Percentiles rank a stretch among this genome's conserved stretches.
Conservation (phyloP, 331 rosid genomes). For the Phaseolus coccineus region DNA sequence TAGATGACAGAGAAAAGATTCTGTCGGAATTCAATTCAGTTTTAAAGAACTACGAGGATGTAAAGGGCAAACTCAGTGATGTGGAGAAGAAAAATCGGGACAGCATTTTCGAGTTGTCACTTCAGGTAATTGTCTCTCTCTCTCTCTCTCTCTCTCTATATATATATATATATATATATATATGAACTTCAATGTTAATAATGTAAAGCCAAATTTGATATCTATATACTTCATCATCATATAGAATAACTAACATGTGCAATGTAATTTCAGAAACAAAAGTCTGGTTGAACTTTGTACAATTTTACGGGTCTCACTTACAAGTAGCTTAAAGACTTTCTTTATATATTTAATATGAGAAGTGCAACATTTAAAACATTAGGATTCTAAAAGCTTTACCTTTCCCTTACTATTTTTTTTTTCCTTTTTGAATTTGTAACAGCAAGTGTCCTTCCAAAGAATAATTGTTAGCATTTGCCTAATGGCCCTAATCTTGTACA, state of each 20-base stretch:
- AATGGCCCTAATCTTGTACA: too few species aligned
- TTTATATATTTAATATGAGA: neutral
- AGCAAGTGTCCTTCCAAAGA: neutral
- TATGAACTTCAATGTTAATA: slow-evolving; percentile 25
- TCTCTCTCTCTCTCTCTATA: too few species aligned
- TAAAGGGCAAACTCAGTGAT: slow-evolving; percentile 64
- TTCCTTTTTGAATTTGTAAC: neutral
- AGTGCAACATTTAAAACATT: neutral
- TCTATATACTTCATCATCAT: neutral
- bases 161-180: too few species aligned
- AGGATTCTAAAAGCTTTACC: neutral
- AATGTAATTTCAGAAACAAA: slow-evolving; percentile 5
- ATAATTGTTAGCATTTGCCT: neutral
- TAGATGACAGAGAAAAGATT: slow-evolving; percentile 77
- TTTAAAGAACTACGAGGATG: slow-evolving; percentile 71
- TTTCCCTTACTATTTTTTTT: neutral
- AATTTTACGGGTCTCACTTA: neutral
- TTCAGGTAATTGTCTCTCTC: slow-evolving; percentile 45
- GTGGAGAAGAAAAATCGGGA: slow-evolving; percentile 72
- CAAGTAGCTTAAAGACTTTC: too few species aligned
- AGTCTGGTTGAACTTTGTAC: neutral
- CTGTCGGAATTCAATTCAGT: slow-evolving; percentile 75
- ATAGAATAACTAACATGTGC: neutral
- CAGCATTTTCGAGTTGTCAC: slow-evolving; percentile 67
- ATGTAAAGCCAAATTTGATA: neutral